Evolutionary conservation across 2,329 filamentous ascomycete genomes (phyloP).

Genomic region (Ceratocystis cubensis): DNA sequence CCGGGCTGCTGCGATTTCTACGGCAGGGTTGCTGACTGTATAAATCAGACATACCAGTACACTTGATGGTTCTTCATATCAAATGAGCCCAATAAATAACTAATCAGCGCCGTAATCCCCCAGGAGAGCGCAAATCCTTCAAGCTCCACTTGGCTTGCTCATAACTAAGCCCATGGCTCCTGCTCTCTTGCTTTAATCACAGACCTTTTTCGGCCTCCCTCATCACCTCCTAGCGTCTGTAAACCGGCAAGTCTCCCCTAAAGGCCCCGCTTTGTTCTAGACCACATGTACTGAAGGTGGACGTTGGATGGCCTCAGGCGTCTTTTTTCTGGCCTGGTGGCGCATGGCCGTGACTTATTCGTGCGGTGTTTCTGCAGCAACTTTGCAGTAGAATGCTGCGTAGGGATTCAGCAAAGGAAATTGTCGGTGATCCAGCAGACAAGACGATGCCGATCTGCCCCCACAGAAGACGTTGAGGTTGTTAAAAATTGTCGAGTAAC

Average conservation of each 20-base stretch:
- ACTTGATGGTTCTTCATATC: background rate
- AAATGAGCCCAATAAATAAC: background rate
- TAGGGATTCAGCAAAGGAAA: background rate
- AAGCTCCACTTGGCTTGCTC: background rate
- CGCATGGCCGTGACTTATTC: background rate
- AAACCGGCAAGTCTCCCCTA: background rate
- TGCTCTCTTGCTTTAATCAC: slow-evolving; percentile 1
- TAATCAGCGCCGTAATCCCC: background rate
- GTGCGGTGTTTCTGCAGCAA: no score
- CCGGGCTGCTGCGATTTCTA: background rate
- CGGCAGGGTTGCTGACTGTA: background rate
- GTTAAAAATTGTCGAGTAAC: background rate
- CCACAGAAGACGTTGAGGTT: background rate
- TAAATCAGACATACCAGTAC: background rate
- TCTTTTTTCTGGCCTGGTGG: background rate
- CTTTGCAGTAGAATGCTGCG: background rate
- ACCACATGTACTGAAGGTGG: background rate
- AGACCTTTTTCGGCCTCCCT: slow-evolving; percentile 1
- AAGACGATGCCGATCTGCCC: background rate
- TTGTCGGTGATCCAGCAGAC: background rate
- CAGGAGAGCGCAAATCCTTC: background rate
- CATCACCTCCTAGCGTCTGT: background rate
- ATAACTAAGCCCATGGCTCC: background rate
- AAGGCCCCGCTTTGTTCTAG: slow-evolving; percentile 13
- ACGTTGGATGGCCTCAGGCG: background rate